These are phyloP conservation scores for Phytopythium boreale DNA, from an alignment of 352 stramenopile species.

Conservation along the genomic window DNA sequence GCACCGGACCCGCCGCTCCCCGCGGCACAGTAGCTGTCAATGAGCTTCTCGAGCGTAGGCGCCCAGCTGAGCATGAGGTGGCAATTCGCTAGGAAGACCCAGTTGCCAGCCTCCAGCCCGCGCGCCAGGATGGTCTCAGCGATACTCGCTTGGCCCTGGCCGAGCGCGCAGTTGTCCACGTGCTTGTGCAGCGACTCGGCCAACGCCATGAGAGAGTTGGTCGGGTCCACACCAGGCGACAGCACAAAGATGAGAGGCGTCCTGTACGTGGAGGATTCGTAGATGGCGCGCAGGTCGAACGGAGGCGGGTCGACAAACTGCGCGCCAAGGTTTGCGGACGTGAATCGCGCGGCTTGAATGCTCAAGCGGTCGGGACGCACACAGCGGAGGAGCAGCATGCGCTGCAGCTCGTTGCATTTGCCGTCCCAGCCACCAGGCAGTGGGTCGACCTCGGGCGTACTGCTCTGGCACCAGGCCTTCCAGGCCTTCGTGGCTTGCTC, in stretches of 20 bases:
- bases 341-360: conserved; percentile 91
- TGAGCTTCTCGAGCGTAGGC: conserved; percentile 92
- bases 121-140: conserved; percentile 89
- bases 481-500: conserved; percentile 83
- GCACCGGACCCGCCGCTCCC: background rate
- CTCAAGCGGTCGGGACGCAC: conserved; percentile 91
- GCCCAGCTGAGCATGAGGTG: conserved; percentile 96
- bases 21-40: conserved; percentile 80
- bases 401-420: conserved; percentile 93
- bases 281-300: conserved; percentile 91
- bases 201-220: conserved; percentile 88
- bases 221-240: conserved; percentile 94
- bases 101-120: conserved; percentile 84
- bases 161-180: conserved; percentile 91
- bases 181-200: conserved; percentile 76
- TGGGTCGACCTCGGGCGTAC: conserved; percentile 87
- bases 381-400: conserved; percentile 91
- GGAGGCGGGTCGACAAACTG: conserved; percentile 93
- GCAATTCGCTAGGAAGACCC: conserved; percentile 96
- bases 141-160: conserved; percentile 92
- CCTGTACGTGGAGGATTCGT: conserved; percentile 81
- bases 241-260: conserved; percentile 96
- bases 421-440: conserved; percentile 92
- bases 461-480: conserved; percentile 84
- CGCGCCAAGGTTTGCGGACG: conserved; percentile 87